These are phyloP conservation scores for Neurospora sp. DNA, from an alignment of 495 filamentous ascomycete species.

Conservation along the genomic window DNA sequence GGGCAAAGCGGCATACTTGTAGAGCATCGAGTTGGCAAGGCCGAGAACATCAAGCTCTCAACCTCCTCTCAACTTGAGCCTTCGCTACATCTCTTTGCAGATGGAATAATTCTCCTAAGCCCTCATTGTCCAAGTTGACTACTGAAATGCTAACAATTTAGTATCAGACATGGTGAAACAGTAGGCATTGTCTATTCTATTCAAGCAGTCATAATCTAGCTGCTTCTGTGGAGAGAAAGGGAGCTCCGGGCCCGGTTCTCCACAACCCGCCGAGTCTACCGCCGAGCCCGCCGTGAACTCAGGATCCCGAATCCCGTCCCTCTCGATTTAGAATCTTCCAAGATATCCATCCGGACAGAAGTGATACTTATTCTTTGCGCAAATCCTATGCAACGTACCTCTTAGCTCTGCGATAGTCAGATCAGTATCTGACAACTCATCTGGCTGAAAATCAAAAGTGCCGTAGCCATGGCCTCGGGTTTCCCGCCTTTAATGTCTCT, in stretches of 20 bases:
- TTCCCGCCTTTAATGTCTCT: neutral
- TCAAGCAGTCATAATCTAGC: neutral
- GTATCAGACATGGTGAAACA: neutral
- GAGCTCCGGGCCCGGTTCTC: neutral
- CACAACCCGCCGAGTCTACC: neutral
- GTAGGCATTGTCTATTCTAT: neutral
- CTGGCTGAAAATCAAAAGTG: neutral
- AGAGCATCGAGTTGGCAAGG: neutral
- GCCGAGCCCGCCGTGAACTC: neutral
- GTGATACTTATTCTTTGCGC: neutral
- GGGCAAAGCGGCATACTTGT: neutral
- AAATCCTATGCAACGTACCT: neutral
- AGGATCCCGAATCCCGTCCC: neutral
- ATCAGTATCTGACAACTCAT: neutral
- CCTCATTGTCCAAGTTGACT: neutral
- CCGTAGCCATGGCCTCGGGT: neutral
- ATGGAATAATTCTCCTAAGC: neutral
- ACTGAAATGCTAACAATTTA: neutral
- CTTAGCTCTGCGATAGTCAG: neutral
- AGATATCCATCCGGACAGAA: neutral
- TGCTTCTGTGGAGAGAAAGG: neutral
- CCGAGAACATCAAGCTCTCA: neutral
- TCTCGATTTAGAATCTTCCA: neutral
- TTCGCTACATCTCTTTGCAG: too few relatives aligned
- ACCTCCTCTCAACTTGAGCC: neutral